Evolutionary conservation across 2,329 filamentous ascomycete species (phyloP).

Genomic region (Epichloe aotearoae): DNA sequence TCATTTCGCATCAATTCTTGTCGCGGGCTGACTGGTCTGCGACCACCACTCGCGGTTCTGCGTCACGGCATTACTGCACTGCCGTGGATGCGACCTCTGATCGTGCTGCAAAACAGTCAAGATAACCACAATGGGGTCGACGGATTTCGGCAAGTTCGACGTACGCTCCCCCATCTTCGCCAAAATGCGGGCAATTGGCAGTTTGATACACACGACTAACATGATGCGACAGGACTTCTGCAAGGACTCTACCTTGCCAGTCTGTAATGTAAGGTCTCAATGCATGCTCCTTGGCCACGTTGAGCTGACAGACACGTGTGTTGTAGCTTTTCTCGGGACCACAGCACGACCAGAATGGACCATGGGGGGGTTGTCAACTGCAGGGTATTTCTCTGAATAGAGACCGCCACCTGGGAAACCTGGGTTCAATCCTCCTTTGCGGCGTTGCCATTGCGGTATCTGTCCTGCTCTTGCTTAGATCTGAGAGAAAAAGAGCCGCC

Average conservation of each 20-base stretch:
- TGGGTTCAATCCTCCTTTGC: constrained; percentile 82
- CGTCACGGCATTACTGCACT: background rate
- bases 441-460: constrained; percentile 61
- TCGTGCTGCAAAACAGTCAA: constrained; percentile 7
- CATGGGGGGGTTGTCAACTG: constrained; percentile 62
- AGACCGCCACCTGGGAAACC: constrained; percentile 59
- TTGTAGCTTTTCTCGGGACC: constrained; percentile 40
- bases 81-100: constrained; percentile 3
- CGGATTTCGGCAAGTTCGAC: constrained; percentile 47
- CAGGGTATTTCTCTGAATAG: constrained; percentile 59
- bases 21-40: background rate
- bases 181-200: background rate
- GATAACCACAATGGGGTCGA: constrained; percentile 40
- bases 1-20: background rate
- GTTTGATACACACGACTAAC: constrained; percentile 11
- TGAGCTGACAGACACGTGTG: constrained; percentile 6
- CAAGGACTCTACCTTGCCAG: constrained; percentile 67
- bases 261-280: constrained; percentile 61
- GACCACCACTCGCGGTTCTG: background rate
- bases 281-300: background rate
- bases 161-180: constrained; percentile 22
- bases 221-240: constrained; percentile 54
- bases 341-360: constrained; percentile 43
- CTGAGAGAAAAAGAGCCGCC: constrained; percentile 82
- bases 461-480: constrained; percentile 58